Conservation (phyloP, 805 yeast genomes). For the Isabelozyma rhagii region DNA sequence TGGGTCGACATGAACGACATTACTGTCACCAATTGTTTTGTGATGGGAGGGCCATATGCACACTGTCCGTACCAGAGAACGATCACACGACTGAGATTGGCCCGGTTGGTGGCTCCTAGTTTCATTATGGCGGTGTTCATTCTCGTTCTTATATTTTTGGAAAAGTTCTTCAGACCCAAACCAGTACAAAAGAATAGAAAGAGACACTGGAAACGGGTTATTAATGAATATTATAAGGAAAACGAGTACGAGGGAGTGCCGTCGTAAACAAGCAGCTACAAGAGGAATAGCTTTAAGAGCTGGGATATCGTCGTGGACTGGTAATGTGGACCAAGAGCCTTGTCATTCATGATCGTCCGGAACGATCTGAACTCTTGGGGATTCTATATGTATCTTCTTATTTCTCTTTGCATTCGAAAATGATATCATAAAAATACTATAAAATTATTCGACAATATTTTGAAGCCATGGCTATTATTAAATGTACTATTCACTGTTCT, state of each 20-base stretch:
- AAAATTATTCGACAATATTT: too few relatives aligned
- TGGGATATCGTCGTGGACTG: neutral
- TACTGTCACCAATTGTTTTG: constrained; percentile 76
- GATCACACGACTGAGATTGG: constrained; percentile 53
- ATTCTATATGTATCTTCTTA: too few relatives aligned
- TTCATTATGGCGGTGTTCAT: constrained; percentile 54
- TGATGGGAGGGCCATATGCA: constrained; percentile 74
- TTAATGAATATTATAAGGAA: constrained; percentile 53
- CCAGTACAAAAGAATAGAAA: constrained; percentile 73
- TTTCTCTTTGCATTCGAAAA: too few relatives aligned
- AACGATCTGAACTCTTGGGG: too few relatives aligned
- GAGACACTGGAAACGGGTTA: constrained; percentile 57
- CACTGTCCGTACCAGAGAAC: constrained; percentile 72
- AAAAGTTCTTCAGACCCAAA: constrained; percentile 51
- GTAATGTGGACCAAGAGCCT: neutral
- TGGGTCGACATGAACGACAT: constrained; percentile 88
- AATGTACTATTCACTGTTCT: too few relatives aligned
- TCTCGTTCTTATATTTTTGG: constrained; percentile 46
- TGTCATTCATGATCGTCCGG: neutral
- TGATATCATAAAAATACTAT: too few relatives aligned
- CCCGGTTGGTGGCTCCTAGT: constrained; percentile 66
- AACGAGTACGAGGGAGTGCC: constrained; percentile 87
- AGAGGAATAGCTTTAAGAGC: too few relatives aligned
- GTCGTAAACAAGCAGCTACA: constrained; percentile 35
- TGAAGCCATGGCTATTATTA: too few relatives aligned